Evolutionary conservation across 345 rosid genomes (phyloP).

Genomic region (Cardiospermum halicacabum): DNA sequence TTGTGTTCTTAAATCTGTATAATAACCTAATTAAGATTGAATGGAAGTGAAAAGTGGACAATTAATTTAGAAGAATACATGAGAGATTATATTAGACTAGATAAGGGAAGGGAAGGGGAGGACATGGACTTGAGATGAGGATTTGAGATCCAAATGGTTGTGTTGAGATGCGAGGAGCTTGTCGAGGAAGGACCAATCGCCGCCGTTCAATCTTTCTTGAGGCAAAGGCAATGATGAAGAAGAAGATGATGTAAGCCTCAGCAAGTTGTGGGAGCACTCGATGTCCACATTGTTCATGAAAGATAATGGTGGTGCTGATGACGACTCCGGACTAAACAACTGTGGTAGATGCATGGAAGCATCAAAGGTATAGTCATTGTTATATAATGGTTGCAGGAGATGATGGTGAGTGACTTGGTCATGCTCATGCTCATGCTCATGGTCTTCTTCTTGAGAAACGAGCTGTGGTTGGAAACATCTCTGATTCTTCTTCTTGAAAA

Average conservation of each 20-base stretch:
- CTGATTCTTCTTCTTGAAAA: constrained; percentile 75
- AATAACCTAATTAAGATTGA: no score
- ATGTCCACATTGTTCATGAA: constrained; percentile 40
- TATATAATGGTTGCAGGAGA: constrained; percentile 26
- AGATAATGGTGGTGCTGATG: constrained; percentile 22
- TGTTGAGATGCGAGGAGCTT: constrained; percentile 72
- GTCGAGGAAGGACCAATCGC: constrained; percentile 86
- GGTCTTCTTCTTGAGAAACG: constrained; percentile 32
- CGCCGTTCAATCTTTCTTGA: constrained; percentile 48
- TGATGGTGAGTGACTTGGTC: no score
- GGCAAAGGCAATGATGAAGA: constrained; percentile 16
- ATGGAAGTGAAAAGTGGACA: no score
- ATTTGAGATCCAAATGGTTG: constrained; percentile 10
- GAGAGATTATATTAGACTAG: no score
- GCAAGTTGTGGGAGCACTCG: constrained; percentile 62
- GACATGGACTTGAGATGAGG: constrained; percentile 23
- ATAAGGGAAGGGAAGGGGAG: constrained; percentile 28
- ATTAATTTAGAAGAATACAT: no score
- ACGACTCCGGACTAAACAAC: constrained; percentile 70
- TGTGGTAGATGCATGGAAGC: constrained; percentile 78
- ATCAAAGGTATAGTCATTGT: constrained; percentile 27
- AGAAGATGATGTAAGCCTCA: constrained; percentile 48
- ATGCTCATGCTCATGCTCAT: no score
- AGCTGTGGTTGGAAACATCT: constrained; percentile 53
- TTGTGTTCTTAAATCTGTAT: no score